Base-by-base conservation (phyloP, 164 flowering plant species). In the Umbellularia californica region DNA sequence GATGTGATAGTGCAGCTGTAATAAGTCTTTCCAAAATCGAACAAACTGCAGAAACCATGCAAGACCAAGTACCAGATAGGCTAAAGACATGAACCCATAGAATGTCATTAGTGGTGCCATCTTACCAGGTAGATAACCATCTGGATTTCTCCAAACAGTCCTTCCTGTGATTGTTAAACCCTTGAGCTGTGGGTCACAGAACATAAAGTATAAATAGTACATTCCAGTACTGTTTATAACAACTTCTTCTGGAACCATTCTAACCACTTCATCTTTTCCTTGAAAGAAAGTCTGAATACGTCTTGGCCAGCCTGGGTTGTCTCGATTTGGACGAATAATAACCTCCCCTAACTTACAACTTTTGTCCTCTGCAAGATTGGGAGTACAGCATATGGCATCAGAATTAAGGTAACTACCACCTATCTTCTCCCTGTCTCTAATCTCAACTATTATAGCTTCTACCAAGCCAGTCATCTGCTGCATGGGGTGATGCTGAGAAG, bases 61-160 rank as follows among this genome's bases (percentile, higher is more conserved):
- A 6, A 93, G 88, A 47, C 98, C 98, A 71, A 93, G 92, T 15
- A 80, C 78, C 30, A 91, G 90, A 75, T 89, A 93, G 17, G 97
- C 95, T 33, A 93, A 79, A 68, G 95, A 91, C 92, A 88, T 89
- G 73, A 89, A 69, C 3, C 98, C 98, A 78, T 78, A 89, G 76
- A 93, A 89, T 62, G 87, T 87, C 98, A 91, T 87, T 62, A 92
- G 23, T 50, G 97, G 97, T 30, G 88, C 83, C 97, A 89, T 93
- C 81, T 87, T 91, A 69, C 98, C 98, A 9, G 97, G 98, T 69
- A 93, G 79, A 83, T 91, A 93, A 55, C 98, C 98, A 71, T 80
- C 85, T 7, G 97, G 97, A 76, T 93, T 93, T 82, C 84, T 90
- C 98, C 98, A 93, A 1, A 91, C 87, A n/a, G 97, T 90, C 80